These are phyloP conservation scores for Diplodia scrobiculata DNA, from an alignment of 2,329 filamentous ascomycete species.

Conservation along the genomic window DNA sequence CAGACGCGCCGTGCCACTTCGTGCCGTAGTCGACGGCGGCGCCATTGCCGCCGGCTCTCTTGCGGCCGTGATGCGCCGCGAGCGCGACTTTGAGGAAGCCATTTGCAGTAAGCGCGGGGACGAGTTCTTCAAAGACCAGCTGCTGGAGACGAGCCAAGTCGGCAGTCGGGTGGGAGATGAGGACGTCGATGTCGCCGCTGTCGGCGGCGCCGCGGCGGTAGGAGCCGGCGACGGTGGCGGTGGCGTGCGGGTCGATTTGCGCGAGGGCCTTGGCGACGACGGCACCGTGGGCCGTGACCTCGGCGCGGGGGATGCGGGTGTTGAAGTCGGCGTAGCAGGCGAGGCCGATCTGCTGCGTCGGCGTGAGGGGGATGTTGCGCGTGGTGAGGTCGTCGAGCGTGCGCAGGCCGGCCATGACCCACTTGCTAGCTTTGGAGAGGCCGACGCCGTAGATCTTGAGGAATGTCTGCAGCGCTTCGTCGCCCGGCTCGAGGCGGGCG, in stretches of 20 bases:
- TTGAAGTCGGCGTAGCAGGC: constrained; percentile 80
- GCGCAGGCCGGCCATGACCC: constrained; percentile 73
- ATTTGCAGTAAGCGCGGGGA: constrained; percentile 61
- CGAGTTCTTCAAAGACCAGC: constrained; percentile 64
- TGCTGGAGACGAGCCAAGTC: constrained; percentile 56
- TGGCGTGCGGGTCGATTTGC: constrained; percentile 63
- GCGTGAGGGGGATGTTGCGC: constrained; percentile 62
- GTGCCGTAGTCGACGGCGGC: constrained; percentile 56
- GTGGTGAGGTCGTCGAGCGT: constrained; percentile 70
- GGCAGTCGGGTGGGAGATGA: constrained; percentile 71
- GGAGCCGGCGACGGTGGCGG: constrained; percentile 77
- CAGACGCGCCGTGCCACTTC: constrained; percentile 88
- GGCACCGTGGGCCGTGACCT: constrained; percentile 70
- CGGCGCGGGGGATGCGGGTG: constrained; percentile 72
- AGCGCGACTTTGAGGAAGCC: constrained; percentile 72
- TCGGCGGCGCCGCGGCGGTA: constrained; percentile 76
- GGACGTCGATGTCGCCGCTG: constrained; percentile 81
- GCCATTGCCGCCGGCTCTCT: constrained; percentile 40
- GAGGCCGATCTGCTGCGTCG: constrained; percentile 73
- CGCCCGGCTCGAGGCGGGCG: constrained; percentile 66
- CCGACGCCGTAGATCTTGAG: constrained; percentile 80
- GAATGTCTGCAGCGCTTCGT: constrained; percentile 68
- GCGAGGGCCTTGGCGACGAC: constrained; percentile 64
- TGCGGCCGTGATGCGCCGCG: constrained; percentile 55
- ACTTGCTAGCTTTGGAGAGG: constrained; percentile 67